A percentile compares a stretch with the other conserved stretches of the same genome.
These are phyloP conservation scores for Triadica sebifera DNA, from an alignment of 345 rosid genomes.

Conservation along the genomic window DNA sequence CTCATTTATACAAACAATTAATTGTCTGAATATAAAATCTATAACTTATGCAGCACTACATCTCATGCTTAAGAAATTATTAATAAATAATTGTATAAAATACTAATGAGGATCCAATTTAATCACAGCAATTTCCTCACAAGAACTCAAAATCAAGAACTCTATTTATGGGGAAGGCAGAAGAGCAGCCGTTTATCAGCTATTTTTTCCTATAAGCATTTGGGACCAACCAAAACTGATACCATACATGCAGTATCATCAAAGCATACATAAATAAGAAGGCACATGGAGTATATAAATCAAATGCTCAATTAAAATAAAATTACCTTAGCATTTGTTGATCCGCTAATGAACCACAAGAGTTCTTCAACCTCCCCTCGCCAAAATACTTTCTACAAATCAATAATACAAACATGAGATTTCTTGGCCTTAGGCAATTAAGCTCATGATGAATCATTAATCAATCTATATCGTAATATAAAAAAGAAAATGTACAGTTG, in stretches of 20 bases:
- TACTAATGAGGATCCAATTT: not conserved
- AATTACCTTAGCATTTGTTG: constrained; percentile 86
- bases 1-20: not conserved
- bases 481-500: not conserved
- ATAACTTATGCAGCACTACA: not conserved
- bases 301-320: not conserved
- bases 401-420: not conserved
- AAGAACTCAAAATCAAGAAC: too few relatives aligned
- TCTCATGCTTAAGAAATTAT: not conserved
- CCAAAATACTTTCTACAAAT: constrained; percentile 90
- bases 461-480: not conserved
- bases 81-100: not conserved
- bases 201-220: not conserved
- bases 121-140: not conserved
- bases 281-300: constrained; percentile 4
- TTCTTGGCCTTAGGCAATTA: not conserved
- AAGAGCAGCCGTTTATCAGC: too few relatives aligned
- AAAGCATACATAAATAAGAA: not conserved
- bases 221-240: not conserved
- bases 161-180: not conserved
- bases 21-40: not conserved
- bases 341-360: constrained; percentile 96
- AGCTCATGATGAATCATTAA: not conserved
- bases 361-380: constrained; percentile 97
- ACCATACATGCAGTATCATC: not conserved